Evolutionary conservation across 1,284 basidiomycete genomes (phyloP).

Genomic region (Ceratobasidium sp.): DNA sequence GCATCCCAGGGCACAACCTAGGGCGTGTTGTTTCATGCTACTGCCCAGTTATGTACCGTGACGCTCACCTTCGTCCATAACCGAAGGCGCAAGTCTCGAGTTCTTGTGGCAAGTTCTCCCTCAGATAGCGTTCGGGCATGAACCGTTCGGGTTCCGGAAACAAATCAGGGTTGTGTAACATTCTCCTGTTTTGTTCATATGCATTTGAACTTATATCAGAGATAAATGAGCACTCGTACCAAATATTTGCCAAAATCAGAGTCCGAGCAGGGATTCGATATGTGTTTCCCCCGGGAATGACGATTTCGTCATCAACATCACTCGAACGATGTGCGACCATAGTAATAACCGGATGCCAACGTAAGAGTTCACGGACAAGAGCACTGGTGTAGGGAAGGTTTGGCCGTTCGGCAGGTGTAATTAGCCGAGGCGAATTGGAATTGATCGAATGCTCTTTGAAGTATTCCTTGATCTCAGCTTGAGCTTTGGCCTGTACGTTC

Average conservation of each 20-base stretch:
- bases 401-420: background rate
- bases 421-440: background rate
- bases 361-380: conserved; percentile 15
- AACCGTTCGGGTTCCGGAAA: conserved; percentile 90
- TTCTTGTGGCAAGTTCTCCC: conserved; percentile 65
- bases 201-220: background rate
- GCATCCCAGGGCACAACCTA: conserved; percentile 25
- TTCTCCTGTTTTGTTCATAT: background rate
- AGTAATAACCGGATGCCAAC: conserved; percentile 11
- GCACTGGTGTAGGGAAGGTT: conserved; percentile 1
- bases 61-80: conserved; percentile 10
- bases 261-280: conserved; percentile 21
- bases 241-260: conserved; percentile 6
- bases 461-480: background rate
- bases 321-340: background rate
- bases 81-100: conserved; percentile 17
- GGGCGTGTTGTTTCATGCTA: no score
- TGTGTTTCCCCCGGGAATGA: conserved; percentile 2
- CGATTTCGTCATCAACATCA: conserved; percentile 11
- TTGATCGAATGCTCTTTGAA: background rate
- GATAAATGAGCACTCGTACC: background rate
- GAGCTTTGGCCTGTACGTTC: conserved; percentile 1
- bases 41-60: background rate
- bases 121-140: conserved; percentile 92
- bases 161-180: conserved; percentile 83